phyloP scores from a whole-genome alignment of 208 protist genomes.

The Trichomonas vaginalis region DNA sequence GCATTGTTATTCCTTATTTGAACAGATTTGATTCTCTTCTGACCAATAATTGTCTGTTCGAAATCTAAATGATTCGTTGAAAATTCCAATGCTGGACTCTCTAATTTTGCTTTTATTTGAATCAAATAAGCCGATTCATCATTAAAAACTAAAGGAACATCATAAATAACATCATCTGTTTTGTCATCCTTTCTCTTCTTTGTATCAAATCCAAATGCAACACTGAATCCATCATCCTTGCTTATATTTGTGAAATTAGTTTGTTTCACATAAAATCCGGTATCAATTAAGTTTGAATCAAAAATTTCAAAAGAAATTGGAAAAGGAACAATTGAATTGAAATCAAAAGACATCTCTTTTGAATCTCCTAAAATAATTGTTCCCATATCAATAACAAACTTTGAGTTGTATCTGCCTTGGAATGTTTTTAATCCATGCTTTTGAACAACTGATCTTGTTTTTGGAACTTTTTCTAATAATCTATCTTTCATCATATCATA shows the following conservation, averaged over 20 bases:
- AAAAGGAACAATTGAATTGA: background rate
- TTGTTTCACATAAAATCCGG: background rate
- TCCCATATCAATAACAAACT: background rate
- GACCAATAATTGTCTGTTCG: background rate
- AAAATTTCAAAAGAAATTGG: background rate
- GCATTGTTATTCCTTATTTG: background rate
- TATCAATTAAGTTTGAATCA: background rate
- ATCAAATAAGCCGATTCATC: background rate
- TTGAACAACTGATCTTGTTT: background rate
- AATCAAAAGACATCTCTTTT: background rate
- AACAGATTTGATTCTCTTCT: background rate
- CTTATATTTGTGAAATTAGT: background rate
- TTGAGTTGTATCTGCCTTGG: background rate
- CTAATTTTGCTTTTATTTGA: background rate
- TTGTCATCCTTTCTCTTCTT: background rate
- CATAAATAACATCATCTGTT: background rate
- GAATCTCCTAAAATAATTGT: background rate
- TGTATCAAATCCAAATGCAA: background rate
- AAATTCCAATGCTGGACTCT: background rate
- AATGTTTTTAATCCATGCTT: background rate
- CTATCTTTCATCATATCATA: background rate
- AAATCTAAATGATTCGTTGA: background rate
- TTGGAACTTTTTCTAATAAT: background rate
- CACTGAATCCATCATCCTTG: background rate
- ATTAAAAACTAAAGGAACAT: background rate